phyloP scores from a whole-genome alignment of 2,329 filamentous ascomycete genomes.

The Xylaria multiplex region DNA sequence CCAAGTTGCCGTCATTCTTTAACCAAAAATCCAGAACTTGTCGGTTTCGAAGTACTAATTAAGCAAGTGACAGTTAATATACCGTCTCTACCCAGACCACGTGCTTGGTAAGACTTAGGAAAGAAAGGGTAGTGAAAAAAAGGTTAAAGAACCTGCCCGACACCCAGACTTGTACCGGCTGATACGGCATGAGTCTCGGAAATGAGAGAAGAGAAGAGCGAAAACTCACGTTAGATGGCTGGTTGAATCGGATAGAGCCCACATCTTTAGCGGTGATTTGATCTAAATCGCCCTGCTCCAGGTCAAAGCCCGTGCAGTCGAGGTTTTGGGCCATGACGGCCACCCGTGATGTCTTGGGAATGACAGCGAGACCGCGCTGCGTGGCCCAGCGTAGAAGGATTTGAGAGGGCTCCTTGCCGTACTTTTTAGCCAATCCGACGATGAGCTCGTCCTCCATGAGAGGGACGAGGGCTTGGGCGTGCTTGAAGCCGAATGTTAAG shows the following conservation, averaged over 20 bases:
- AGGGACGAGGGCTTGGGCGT: conserved; percentile 71
- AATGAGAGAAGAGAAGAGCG: conserved; percentile 31
- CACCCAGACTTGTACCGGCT: not conserved
- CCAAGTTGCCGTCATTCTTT: conserved; percentile 43
- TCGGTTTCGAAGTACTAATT: conserved; percentile 65
- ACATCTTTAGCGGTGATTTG: conserved; percentile 72
- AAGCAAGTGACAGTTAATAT: conserved; percentile 32
- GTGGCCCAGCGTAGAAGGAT: conserved; percentile 88
- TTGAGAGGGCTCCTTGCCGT: conserved; percentile 80
- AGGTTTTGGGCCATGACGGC: conserved; percentile 72
- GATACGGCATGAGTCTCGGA: not conserved
- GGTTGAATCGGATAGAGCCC: conserved; percentile 75
- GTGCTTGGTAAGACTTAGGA: not conserved
- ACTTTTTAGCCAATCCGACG: conserved; percentile 72
- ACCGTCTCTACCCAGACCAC: not conserved
- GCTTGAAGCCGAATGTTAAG: conserved; percentile 78
- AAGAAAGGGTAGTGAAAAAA: conserved; percentile 12
- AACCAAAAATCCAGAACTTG: conserved; percentile 67
- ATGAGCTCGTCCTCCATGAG: conserved; percentile 77
- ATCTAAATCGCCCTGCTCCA: conserved; percentile 72
- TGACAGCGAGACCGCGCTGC: conserved; percentile 81
- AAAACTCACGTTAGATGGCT: conserved; percentile 73
- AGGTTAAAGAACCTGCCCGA: not conserved
- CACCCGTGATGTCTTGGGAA: conserved; percentile 75
- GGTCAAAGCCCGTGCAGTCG: conserved; percentile 71